Evolutionary conservation across 2,329 filamentous ascomycete genomes (phyloP).

Genomic region (Colletotrichum lentis): DNA sequence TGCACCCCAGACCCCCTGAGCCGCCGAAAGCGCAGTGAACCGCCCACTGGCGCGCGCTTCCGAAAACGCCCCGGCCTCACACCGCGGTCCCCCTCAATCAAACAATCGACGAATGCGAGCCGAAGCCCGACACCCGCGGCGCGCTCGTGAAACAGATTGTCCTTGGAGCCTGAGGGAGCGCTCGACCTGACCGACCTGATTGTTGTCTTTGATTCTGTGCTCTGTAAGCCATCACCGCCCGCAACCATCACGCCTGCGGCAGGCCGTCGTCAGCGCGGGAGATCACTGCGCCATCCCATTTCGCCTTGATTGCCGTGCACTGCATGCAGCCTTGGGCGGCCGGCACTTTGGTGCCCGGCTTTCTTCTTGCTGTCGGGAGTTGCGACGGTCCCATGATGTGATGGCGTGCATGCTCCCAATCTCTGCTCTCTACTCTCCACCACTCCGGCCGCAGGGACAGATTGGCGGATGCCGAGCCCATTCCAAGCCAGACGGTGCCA

Average conservation of each 20-base stretch:
- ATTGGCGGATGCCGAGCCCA: constrained; percentile 12
- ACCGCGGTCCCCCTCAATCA: constrained; percentile 14
- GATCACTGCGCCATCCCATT: background rate
- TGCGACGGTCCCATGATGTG: constrained; percentile 7
- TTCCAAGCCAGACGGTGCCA: constrained; percentile 17
- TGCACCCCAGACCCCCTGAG: constrained; percentile 11
- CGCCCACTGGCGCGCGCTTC: constrained; percentile 32
- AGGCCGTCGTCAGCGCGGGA: background rate
- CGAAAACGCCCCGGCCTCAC: constrained; percentile 17
- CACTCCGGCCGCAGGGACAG: background rate
- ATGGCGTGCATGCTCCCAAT: background rate
- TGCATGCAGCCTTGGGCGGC: constrained; percentile 15
- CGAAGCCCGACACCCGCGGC: background rate
- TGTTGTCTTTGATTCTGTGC: no score
- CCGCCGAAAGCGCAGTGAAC: constrained; percentile 9
- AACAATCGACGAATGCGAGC: constrained; percentile 17
- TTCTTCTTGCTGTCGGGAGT: constrained; percentile 29
- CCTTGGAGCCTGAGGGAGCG: background rate
- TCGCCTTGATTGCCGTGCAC: background rate
- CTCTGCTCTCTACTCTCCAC: background rate
- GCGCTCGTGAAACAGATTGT: constrained; percentile 26
- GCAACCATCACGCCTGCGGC: constrained; percentile 8
- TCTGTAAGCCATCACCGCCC: background rate
- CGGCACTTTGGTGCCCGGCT: constrained; percentile 21
- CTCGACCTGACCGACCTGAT: no score